Conservation (phyloP, 305 asterid species). For the Galium porrigens region DNA sequence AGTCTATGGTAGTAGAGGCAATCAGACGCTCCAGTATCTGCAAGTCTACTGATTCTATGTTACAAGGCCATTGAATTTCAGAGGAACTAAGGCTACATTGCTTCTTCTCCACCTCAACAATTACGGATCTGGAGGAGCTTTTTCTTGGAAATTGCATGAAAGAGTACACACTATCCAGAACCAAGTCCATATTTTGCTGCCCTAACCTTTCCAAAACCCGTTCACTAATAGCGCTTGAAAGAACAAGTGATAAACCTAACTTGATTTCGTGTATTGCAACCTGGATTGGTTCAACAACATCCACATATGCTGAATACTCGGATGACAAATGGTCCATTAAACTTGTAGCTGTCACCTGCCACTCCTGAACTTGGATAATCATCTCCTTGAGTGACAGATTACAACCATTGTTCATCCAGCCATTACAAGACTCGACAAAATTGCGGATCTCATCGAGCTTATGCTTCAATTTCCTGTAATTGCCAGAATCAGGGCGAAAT, state of each 20-base stretch:
- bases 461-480: constrained; percentile 45
- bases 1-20: constrained; percentile 2
- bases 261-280: constrained; percentile 78
- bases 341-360: constrained; percentile 63
- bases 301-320: constrained; percentile 51
- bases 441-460: constrained; percentile 40
- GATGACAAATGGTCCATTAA: constrained; percentile 50
- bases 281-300: constrained; percentile 66
- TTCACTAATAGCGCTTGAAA: constrained; percentile 34
- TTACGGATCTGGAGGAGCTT: constrained; percentile 32
- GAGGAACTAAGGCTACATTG: constrained; percentile 13
- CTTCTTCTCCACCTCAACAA: constrained; percentile 20
- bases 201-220: constrained; percentile 21
- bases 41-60: constrained; percentile 30
- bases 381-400: constrained; percentile 24
- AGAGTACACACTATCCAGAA: constrained; percentile 38
- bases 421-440: constrained; percentile 27
- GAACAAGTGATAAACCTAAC: constrained; percentile 60
- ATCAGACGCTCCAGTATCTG: constrained; percentile 32
- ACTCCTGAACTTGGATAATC: constrained; percentile 39
- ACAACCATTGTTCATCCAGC: constrained; percentile 31
- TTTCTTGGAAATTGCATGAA: constrained; percentile 73
- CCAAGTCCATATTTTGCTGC: constrained; percentile 26
- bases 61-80: constrained; percentile 39
- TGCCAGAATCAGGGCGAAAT: constrained; percentile 60